Percentiles rank a stretch among this genome's conserved stretches.
phyloP scores from a whole-genome alignment of 1,284 basidiomycete genomes.

The Ceratobasidium sp. region DNA sequence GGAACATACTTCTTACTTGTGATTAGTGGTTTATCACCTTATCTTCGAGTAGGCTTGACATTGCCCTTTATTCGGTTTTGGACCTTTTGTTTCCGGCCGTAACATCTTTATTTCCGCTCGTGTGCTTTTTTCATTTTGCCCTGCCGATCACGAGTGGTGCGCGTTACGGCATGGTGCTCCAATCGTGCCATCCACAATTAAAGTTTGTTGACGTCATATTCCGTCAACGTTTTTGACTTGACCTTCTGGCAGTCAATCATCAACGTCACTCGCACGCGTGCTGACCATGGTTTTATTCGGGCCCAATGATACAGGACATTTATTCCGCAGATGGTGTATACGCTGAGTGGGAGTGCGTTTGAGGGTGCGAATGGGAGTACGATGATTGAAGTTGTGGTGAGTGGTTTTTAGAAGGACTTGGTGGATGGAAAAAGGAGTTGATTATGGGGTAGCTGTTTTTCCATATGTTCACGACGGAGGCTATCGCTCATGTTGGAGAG shows the following conservation, averaged over 20 bases:
- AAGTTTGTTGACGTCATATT: too few species aligned
- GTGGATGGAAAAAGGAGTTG: too few species aligned
- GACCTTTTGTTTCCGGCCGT: too few species aligned
- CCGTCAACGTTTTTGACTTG: constrained; percentile 15
- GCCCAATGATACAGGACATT: constrained; percentile 65
- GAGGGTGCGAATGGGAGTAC: constrained; percentile 93
- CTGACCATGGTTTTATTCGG: too few species aligned
- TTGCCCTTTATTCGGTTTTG: too few species aligned
- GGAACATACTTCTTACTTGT: too few species aligned
- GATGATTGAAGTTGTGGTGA: constrained; percentile 97
- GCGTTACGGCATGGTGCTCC: constrained; percentile 33
- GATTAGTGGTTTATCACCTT: too few species aligned
- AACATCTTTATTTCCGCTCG: neutral
- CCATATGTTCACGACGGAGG: constrained; percentile 87
- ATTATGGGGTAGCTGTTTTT: constrained; percentile 78
- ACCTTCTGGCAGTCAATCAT: constrained; percentile 31
- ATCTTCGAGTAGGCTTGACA: too few species aligned
- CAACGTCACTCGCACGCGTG: constrained; percentile 32
- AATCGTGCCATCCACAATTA: too few species aligned
- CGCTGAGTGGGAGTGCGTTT: constrained; percentile 89
- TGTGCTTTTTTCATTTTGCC: constrained; percentile 41
- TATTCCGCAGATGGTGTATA: constrained; percentile 88
- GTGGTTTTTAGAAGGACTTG: too few species aligned
- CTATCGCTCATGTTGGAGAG: constrained; percentile 79
- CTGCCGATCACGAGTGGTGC: constrained; percentile 18